Conservation (phyloP, 1,284 basidiomycete species). For the Moesziomyces sp. region DNA sequence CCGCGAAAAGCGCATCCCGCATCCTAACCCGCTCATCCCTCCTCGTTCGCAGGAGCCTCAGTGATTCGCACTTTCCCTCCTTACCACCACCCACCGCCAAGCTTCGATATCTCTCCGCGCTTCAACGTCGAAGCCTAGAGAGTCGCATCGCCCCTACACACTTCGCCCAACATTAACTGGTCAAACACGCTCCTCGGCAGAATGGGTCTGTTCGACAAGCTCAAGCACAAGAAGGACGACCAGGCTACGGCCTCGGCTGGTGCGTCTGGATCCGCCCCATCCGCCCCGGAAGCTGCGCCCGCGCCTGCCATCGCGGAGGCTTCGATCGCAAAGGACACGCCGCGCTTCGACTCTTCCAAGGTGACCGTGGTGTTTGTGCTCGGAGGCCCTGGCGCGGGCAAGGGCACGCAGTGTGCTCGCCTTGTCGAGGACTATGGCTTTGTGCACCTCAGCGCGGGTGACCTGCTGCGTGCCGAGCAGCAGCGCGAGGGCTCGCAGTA, state of each 20-base stretch:
- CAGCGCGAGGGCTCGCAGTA: conserved; percentile 84
- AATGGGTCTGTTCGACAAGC: conserved; percentile 51
- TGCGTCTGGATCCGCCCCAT: too few species aligned
- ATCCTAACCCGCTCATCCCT: conserved; percentile 63
- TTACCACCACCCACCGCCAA: not conserved
- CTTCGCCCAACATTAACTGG: conserved; percentile 50
- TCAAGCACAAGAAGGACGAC: conserved; percentile 39
- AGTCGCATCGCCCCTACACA: conserved; percentile 18
- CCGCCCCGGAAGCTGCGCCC: too few species aligned
- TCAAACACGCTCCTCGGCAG: conserved; percentile 48
- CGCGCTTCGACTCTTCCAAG: conserved; percentile 77
- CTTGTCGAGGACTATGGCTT: conserved; percentile 91
- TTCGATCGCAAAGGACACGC: conserved; percentile 20
- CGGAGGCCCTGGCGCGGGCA: conserved; percentile 96
- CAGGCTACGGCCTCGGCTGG: not conserved
- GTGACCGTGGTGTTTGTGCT: conserved; percentile 94
- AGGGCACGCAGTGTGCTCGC: conserved; percentile 91
- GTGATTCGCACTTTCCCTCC: conserved; percentile 1
- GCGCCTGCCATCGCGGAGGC: not conserved
- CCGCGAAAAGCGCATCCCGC: conserved; percentile 57
- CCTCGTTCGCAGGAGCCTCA: conserved; percentile 51
- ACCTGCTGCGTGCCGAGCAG: conserved; percentile 94
- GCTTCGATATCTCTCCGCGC: conserved; percentile 9
- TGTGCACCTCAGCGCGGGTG: conserved; percentile 95
- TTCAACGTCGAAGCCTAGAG: conserved; percentile 15